Evolutionary conservation across 306 rosid genomes (phyloP).

Genomic region (Crataegus laevigata): DNA sequence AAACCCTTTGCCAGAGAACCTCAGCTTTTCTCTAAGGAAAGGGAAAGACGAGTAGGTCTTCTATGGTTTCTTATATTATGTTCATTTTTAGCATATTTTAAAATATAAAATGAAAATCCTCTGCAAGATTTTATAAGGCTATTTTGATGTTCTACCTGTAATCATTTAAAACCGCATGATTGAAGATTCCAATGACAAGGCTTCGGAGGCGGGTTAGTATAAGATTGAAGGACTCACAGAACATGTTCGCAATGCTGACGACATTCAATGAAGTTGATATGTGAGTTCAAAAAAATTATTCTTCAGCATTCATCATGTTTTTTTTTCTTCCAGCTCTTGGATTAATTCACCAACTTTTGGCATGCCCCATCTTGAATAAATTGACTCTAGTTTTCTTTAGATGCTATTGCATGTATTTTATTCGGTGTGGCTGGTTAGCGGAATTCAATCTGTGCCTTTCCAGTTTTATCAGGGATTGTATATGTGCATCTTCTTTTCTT

Average conservation of each 20-base stretch:
- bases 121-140: neutral
- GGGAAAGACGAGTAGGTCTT: slow-evolving; percentile 68
- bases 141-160: slow-evolving; percentile 5
- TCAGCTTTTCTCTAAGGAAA: slow-evolving; percentile 75
- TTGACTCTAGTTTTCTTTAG: neutral
- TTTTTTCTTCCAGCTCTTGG: neutral
- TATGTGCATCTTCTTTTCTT: slow-evolving; percentile 8
- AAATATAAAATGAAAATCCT: too few relatives aligned
- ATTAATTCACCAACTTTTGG: neutral
- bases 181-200: slow-evolving; percentile 83
- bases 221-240: slow-evolving; percentile 78
- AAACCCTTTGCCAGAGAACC: slow-evolving; percentile 59
- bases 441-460: neutral
- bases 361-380: neutral
- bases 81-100: neutral
- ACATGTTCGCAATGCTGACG: slow-evolving; percentile 78
- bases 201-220: slow-evolving; percentile 64
- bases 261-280: slow-evolving; percentile 88
- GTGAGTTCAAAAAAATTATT: slow-evolving; percentile 30
- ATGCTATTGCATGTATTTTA: neutral
- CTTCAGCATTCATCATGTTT: slow-evolving; percentile 1
- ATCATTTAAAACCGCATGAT: slow-evolving; percentile 3
- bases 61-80: neutral
- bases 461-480: neutral
- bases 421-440: neutral